These are phyloP conservation scores for Cadophora gregata DNA, from an alignment of 2,329 filamentous ascomycete genomes.

Conservation along the genomic window DNA sequence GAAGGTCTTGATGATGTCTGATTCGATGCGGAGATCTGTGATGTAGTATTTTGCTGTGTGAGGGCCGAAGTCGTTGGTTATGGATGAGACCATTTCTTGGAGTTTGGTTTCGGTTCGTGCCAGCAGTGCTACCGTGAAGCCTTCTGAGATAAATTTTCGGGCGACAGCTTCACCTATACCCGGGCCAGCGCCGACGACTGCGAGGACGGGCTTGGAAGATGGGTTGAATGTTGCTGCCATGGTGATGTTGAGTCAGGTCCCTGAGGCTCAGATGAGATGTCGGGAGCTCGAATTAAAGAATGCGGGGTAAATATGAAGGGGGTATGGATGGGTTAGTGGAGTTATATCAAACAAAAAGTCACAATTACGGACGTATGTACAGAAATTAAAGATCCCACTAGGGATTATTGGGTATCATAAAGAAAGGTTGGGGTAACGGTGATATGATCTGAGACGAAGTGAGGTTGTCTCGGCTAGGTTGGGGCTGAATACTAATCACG, in stretches of 20 bases:
- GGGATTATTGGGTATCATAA: neutral
- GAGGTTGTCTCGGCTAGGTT: slow-evolving; percentile 6
- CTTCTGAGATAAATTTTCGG: slow-evolving; percentile 31
- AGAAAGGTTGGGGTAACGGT: neutral
- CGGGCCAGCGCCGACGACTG: slow-evolving; percentile 34
- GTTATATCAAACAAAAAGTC: neutral
- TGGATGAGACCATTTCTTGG: slow-evolving; percentile 29
- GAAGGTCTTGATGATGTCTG: slow-evolving; percentile 28
- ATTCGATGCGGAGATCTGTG: slow-evolving; percentile 32
- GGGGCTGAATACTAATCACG: slow-evolving; percentile 21
- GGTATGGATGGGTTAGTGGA: neutral
- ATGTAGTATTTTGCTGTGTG: slow-evolving; percentile 32
- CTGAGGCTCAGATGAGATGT: neutral
- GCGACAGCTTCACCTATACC: slow-evolving; percentile 35
- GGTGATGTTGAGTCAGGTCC: neutral
- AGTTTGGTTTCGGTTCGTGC: slow-evolving; percentile 34
- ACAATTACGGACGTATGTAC: neutral
- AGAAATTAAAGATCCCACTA: neutral
- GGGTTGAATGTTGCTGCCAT: slow-evolving; percentile 25
- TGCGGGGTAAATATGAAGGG: neutral
- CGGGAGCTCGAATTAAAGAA: neutral
- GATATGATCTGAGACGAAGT: slow-evolving; percentile 1
- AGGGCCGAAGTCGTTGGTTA: slow-evolving; percentile 24
- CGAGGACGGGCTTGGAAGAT: slow-evolving; percentile 30
- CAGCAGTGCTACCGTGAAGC: slow-evolving; percentile 33